A percentile compares a stretch with the other conserved stretches of the same genome.
Conservation (phyloP, 73 alveolate species). For the Stentor coeruleus region DNA sequence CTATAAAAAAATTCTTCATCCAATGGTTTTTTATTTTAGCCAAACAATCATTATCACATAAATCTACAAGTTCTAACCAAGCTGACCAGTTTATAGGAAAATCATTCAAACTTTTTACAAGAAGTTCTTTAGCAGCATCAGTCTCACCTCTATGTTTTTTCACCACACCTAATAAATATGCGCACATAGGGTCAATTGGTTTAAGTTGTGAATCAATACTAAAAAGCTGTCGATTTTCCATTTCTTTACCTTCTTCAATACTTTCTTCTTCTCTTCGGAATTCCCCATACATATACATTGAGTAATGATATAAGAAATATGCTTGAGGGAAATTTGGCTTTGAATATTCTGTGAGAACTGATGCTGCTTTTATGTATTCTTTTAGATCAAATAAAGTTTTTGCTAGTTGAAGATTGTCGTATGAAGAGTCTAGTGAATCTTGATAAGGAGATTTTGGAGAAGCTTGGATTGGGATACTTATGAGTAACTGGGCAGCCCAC, state of each 20-base stretch:
- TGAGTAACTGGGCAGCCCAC: conserved; percentile 58
- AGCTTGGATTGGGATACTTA: conserved; percentile 48
- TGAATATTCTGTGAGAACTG: conserved; percentile 60
- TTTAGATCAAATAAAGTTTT: conserved; percentile 83
- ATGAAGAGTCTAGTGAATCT: conserved; percentile 58
- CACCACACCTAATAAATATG: conserved; percentile 89
- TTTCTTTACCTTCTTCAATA: conserved; percentile 49
- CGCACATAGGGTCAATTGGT: conserved; percentile 49
- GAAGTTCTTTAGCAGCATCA: conserved; percentile 80
- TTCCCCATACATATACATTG: conserved; percentile 75
- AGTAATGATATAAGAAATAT: conserved; percentile 79
- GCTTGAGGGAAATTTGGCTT: conserved; percentile 79
- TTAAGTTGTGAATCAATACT: conserved; percentile 35
- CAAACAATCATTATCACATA: conserved; percentile 63
- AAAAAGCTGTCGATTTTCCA: conserved; percentile 54
- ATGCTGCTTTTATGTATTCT: conserved; percentile 85
- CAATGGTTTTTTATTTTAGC: conserved; percentile 81
- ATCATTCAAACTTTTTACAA: conserved; percentile 78
- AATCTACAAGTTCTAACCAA: conserved; percentile 90
- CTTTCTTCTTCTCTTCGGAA: conserved; percentile 86
- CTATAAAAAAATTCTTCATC: conserved; percentile 87
- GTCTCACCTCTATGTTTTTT: conserved; percentile 79
- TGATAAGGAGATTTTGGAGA: conserved; percentile 43
- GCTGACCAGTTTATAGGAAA: conserved; percentile 95
- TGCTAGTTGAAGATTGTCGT: conserved; percentile 78